A percentile compares a stretch with the other conserved stretches of the same genome.
These are phyloP conservation scores for Asterella californica DNA, from an alignment of 225 moss, liverwort and hornwort genomes.

Conservation along the genomic window DNA sequence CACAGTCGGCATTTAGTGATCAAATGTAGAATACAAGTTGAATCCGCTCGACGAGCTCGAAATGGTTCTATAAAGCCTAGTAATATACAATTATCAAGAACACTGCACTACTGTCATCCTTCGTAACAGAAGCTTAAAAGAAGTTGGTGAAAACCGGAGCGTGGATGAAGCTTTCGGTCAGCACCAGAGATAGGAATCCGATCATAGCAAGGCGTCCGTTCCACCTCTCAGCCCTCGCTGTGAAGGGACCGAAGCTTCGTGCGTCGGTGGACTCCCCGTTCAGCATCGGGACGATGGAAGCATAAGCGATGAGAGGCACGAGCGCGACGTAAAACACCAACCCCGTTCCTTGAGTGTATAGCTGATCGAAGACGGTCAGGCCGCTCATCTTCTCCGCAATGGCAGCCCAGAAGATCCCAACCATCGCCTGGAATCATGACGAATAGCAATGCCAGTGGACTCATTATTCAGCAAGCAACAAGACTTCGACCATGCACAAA, in stretches of 20 bases:
- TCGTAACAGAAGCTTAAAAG: background rate
- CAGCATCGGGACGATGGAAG: conserved; percentile 4
- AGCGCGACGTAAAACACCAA: conserved; percentile 5
- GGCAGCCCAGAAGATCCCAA: conserved; percentile 23
- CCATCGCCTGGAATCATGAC: conserved; percentile 20
- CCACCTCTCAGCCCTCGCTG: conserved; percentile 55
- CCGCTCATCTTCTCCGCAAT: background rate
- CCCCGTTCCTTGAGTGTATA: conserved; percentile 32
- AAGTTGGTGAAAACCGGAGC: conserved; percentile 24
- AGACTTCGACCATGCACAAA: too few species aligned
- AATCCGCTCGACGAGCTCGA: too few species aligned
- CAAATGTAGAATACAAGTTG: too few species aligned
- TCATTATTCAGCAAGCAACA: background rate
- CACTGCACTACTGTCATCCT: too few species aligned
- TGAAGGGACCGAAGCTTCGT: conserved; percentile 33
- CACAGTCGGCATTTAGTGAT: too few species aligned
- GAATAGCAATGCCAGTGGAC: background rate
- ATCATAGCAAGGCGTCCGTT: conserved; percentile 63
- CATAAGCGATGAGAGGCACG: background rate
- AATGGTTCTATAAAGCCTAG: too few species aligned
- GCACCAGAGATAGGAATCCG: conserved; percentile 31
- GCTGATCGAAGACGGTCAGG: conserved; percentile 33
- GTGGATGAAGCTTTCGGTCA: conserved; percentile 33
- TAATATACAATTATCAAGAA: too few species aligned
- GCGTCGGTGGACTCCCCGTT: background rate